Evolutionary conservation across 148 eudicot genomes (phyloP), one percentile per base, ranked within the genome.

Genomic region (Salicornia ramosissima): DNA sequence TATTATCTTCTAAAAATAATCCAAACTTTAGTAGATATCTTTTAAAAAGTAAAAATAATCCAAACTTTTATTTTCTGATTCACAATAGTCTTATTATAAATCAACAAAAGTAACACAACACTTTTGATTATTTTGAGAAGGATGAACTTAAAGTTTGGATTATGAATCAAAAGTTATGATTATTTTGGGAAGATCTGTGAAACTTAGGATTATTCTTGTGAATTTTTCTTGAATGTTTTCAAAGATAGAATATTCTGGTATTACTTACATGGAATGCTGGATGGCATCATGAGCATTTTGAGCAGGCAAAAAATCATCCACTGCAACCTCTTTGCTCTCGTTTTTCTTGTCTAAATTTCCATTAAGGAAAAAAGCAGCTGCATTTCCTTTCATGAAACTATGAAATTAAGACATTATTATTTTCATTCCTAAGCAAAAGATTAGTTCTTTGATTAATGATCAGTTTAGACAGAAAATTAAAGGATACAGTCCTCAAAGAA

Each of bases 401-500:
- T 36, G 40, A 36, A 36, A 40, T 12, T 40, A 39, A 62, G 18
- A 12, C 59, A 21, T 43, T n/a, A 21, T 43, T n/a, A n/a, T 58
- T 30, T 18, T 28, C 9, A 58, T 5, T 60, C 16, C 26, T 9
- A 34, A 25, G n/a, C 25, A 60, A 7, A 60, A 19, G 4, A 26
- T 29, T 18, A 58, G 34, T 55, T 55, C 15, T 14, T 10, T 55
- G 34, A 15, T 52, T 11, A 30, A 7, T 15, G 9, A 57, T 57
- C 60, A 29, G 21, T 6, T 29, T 29, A 30, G 1, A 34, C 24
- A 60, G 0, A 34, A 63, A 42, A 36, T 13, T 70, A 16, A 75
- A 85, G 90, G 86, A 85, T 88, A 90, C 97, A 91, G 59, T 91
- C 94, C 77, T 91, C 95, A 40, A 91, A 91, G 75, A 91, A 91